phyloP scores from a whole-genome alignment of 306 rosid species.

The Cucurbita argyrosperma region DNA sequence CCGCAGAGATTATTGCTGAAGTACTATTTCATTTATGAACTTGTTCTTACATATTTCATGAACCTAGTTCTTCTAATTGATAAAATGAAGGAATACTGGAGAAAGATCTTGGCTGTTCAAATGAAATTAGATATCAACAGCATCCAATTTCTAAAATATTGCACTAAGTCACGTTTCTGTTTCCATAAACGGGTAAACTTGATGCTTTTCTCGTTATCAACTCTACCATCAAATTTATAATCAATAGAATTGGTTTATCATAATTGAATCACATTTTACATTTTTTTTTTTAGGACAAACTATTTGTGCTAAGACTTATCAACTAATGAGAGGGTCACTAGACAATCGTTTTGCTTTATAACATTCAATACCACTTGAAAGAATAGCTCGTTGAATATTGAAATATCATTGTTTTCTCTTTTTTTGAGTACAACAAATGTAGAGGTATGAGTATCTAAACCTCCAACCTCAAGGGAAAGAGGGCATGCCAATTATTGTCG shows the following conservation, averaged over 20 bases:
- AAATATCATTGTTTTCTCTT: no score
- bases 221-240: neutral
- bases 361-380: neutral
- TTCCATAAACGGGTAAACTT: neutral
- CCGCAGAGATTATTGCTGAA: slow-evolving; percentile 73
- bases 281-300: neutral
- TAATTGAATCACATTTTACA: neutral
- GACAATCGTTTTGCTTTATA: neutral
- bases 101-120: neutral
- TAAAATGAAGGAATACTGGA: neutral
- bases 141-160: neutral
- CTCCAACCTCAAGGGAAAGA: no score
- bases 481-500: no score
- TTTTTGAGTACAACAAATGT: no score
- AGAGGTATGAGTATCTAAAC: no score
- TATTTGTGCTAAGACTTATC: neutral
- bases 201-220: slow-evolving; percentile 3
- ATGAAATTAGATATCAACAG: neutral
- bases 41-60: neutral
- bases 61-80: neutral
- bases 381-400: neutral
- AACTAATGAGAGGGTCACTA: neutral
- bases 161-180: neutral
- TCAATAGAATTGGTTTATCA: neutral
- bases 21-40: slow-evolving; percentile 13